These are phyloP conservation scores for Solanum pinnatisectum DNA, from an alignment of 257 asterid species.

Conservation along the genomic window DNA sequence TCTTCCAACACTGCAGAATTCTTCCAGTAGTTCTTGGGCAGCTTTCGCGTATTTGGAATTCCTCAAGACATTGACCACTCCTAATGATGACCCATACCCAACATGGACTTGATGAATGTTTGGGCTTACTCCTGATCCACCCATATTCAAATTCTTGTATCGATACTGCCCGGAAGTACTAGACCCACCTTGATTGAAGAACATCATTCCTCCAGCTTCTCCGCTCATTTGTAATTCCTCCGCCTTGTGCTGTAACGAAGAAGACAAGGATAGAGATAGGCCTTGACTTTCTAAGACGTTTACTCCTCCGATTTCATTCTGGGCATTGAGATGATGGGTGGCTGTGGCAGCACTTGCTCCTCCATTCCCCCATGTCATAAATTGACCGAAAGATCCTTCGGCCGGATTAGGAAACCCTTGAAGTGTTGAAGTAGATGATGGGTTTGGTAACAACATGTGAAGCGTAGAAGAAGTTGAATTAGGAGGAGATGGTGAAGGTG, in stretches of 20 bases:
- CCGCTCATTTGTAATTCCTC: conserved; percentile 64
- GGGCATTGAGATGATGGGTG: conserved; percentile 16
- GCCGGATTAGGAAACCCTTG: conserved; percentile 30
- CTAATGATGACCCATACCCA: conserved; percentile 38
- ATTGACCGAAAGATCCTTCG: conserved; percentile 40
- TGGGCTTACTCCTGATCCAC: conserved; percentile 15
- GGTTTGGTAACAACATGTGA: conserved; percentile 70
- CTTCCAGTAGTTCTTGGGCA: conserved; percentile 79
- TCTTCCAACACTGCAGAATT: conserved; percentile 85
- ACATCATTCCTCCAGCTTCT: conserved; percentile 44
- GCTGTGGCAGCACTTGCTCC: conserved; percentile 3
- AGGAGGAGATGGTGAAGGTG: conserved; percentile 61
- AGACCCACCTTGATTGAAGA: conserved; percentile 48
- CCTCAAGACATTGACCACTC: conserved; percentile 48
- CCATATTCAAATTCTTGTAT: conserved; percentile 27
- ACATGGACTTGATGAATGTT: conserved; percentile 23
- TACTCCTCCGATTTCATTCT: conserved; percentile 37
- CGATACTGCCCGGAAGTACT: conserved; percentile 30
- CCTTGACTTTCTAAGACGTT: conserved; percentile 61
- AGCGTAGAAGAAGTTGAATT: conserved; percentile 47
- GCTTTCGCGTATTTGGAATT: conserved; percentile 71
- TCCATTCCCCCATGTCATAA: conserved; percentile 42
- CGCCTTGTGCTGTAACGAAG: conserved; percentile 69
- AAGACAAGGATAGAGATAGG: conserved; percentile 71
- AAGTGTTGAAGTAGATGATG: conserved; percentile 29